Evolutionary conservation across 352 stramenopile genomes (phyloP).

Genomic region (Globisporangium takayamanum): DNA sequence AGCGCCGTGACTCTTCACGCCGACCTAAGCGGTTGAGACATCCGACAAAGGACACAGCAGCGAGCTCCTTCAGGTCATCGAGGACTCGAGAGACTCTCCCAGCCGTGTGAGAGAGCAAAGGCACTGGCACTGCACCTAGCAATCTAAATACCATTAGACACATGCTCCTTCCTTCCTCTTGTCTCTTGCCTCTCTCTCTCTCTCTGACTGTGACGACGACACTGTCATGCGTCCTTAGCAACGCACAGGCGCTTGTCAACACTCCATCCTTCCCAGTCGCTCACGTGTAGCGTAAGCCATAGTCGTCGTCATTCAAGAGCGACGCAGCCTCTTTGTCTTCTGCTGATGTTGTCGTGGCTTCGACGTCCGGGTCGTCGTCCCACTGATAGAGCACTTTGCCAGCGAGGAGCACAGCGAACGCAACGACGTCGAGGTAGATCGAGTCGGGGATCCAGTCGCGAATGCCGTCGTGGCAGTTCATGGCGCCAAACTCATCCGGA

Average conservation of each 20-base stretch:
- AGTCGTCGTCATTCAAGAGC: slow-evolving; percentile 65
- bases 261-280: neutral
- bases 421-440: slow-evolving; percentile 62
- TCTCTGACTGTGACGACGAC: neutral
- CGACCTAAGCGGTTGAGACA: too few relatives aligned
- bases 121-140: neutral
- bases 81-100: too few relatives aligned
- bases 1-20: neutral
- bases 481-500: slow-evolving; percentile 53
- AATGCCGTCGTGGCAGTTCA: slow-evolving; percentile 46
- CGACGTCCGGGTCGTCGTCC: slow-evolving; percentile 68
- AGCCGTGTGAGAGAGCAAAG: neutral
- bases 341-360: slow-evolving; percentile 75
- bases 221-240: too few relatives aligned
- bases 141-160: slow-evolving; percentile 13
- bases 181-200: neutral
- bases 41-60: too few relatives aligned
- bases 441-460: slow-evolving; percentile 69
- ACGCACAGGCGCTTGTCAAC: neutral
- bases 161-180: neutral
- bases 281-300: slow-evolving; percentile 71
- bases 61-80: too few relatives aligned
- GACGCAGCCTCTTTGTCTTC: slow-evolving; percentile 82
- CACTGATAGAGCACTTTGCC: slow-evolving; percentile 77
- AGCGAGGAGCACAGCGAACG: slow-evolving; percentile 57